Evolutionary conservation across 805 yeast species (phyloP).

Genomic region (Saccharomycopsis fermentans): DNA sequence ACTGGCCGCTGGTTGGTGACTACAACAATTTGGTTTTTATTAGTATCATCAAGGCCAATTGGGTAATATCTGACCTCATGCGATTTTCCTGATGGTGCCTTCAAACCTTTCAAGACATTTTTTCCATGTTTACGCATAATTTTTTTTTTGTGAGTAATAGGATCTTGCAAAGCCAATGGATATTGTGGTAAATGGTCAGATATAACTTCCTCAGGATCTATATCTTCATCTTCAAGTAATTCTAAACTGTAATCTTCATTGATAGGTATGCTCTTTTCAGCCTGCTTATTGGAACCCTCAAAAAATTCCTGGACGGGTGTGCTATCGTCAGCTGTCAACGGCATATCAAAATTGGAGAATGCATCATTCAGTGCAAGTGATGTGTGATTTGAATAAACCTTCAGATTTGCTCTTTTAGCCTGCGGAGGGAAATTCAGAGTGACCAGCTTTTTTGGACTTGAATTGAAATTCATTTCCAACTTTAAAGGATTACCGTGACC

Average conservation of each 20-base stretch:
- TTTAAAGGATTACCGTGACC: not conserved
- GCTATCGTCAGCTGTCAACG: not conserved
- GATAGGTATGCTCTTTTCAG: not conserved
- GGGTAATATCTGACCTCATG: not conserved
- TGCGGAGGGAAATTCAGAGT: not conserved
- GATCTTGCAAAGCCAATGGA: not conserved
- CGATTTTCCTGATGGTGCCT: not conserved
- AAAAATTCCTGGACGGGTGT: not conserved
- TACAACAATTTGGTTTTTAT: not conserved
- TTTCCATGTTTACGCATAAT: not conserved
- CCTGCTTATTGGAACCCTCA: not conserved
- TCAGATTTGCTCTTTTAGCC: not conserved
- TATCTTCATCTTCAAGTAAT: not conserved
- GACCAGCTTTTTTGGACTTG: not conserved
- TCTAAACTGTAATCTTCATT: not conserved
- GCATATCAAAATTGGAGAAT: not conserved
- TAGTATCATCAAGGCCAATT: not conserved
- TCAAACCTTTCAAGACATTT: not conserved
- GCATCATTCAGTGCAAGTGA: not conserved
- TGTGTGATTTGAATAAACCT: not conserved
- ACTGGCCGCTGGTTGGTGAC: constrained; percentile 12
- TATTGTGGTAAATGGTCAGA: not conserved
- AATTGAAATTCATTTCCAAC: not conserved
- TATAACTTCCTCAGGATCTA: not conserved
- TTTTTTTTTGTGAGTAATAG: not conserved